These are phyloP conservation scores for Coemansia sp. DNA, from an alignment of 192 early-diverging fungal genomes.

Conservation along the genomic window DNA sequence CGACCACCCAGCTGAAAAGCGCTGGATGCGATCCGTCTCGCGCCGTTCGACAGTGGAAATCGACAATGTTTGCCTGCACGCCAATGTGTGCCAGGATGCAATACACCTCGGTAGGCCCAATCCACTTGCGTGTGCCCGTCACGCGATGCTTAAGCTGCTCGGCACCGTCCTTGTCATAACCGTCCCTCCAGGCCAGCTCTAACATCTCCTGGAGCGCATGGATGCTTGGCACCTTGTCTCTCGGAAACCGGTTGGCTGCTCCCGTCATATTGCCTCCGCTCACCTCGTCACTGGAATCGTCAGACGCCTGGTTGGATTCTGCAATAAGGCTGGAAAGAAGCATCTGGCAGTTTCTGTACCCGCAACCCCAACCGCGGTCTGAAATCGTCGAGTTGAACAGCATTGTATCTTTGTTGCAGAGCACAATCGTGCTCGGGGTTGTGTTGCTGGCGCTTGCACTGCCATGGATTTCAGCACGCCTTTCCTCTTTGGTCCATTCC, in stretches of 20 bases:
- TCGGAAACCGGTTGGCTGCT: neutral
- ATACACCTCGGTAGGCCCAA: slow-evolving; percentile 71
- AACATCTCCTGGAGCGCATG: slow-evolving; percentile 56
- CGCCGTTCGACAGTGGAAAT: slow-evolving; percentile 65
- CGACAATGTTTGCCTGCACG: slow-evolving; percentile 57
- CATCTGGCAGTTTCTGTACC: slow-evolving; percentile 73
- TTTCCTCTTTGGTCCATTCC: neutral
- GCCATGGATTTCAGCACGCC: neutral
- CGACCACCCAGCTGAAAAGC: slow-evolving; percentile 58
- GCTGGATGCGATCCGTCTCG: slow-evolving; percentile 57
- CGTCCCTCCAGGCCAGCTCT: slow-evolving; percentile 61
- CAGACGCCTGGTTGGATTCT: neutral
- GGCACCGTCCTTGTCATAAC: slow-evolving; percentile 63
- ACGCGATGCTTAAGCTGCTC: slow-evolving; percentile 58
- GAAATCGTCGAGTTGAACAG: slow-evolving; percentile 18
- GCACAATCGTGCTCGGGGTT: neutral
- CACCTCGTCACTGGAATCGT: neutral
- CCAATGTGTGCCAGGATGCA: slow-evolving; percentile 62
- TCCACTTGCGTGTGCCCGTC: slow-evolving; percentile 65
- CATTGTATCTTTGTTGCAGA: slow-evolving; percentile 29
- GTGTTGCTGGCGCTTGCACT: neutral
- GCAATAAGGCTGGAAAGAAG: slow-evolving; percentile 55
- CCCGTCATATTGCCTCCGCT: neutral
- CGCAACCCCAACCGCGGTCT: slow-evolving; percentile 71
- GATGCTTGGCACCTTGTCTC: slow-evolving; percentile 31